Base-by-base conservation (phyloP, 768 basidiomycete genomes). In the Clavulina sp. region DNA sequence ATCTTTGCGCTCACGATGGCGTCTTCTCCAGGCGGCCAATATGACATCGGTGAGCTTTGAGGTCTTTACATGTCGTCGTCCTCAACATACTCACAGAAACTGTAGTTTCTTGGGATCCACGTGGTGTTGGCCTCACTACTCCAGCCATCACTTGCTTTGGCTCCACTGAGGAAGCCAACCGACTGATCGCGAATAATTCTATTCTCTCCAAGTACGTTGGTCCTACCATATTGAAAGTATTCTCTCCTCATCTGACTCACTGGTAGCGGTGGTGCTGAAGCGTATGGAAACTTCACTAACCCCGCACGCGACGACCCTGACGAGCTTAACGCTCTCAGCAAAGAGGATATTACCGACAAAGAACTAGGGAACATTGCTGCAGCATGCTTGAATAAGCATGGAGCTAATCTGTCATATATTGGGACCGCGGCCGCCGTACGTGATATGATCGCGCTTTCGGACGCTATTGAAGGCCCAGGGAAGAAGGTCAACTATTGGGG, bases 201-300 rank as follows among this genome's bases (percentile, higher is more conserved):
- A n/a, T n/a, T n/a, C n/a, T n/a, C n/a, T n/a, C n/a, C n/a, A n/a
- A n/a, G n/a, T n/a, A n/a, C n/a, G n/a, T n/a, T n/a, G n/a, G n/a
- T n/a, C n/a, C n/a, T n/a, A n/a, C n/a, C n/a, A n/a, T n/a, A n/a
- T n/a, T n/a, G n/a, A n/a, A n/a, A n/a, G n/a, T n/a, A n/a, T n/a
- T n/a, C n/a, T n/a, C n/a, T n/a, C n/a, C n/a, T n/a, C n/a, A n/a
- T n/a, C n/a, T n/a, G n/a, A n/a, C n/a, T n/a, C n/a, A n/a, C n/a
- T n/a, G n/a, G n/a, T n/a, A n/a, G n/a, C n/a, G 26, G 19, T 9
- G 50, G 50, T 18, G n/a, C 49, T 1, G 50, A 51, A 51, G 43
- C 50, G 21, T 16, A 49, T 16, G 50, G 50, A n/a, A 51, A 51
- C 28, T 51, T 51, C 41, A 51, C 47, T 18, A 50, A 49, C 26